Conservation (phyloP, 345 rosid genomes). For the Moricandia moricandioides region DNA sequence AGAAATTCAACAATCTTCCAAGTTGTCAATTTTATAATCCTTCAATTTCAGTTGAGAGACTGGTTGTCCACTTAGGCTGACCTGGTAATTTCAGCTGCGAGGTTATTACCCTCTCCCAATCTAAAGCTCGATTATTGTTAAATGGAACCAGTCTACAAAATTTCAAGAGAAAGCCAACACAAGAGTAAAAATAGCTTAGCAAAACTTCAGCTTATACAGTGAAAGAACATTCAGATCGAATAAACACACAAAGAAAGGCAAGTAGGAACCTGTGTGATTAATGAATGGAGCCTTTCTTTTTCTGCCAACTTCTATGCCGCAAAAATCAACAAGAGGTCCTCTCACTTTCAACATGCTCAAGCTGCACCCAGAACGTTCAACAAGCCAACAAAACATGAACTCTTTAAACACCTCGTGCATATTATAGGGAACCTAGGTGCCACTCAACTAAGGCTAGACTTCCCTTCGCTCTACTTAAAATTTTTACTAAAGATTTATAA, state of each 20-base stretch:
- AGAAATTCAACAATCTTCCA: neutral
- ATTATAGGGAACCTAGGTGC: neutral
- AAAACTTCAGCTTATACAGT: neutral
- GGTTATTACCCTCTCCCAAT: conserved; percentile 10
- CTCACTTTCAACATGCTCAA: conserved; percentile 1
- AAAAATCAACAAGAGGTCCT: conserved; percentile 1
- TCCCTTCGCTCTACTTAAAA: too few species aligned
- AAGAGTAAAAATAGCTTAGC: neutral
- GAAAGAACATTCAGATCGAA: neutral
- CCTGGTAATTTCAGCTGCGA: conserved; percentile 10
- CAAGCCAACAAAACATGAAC: neutral
- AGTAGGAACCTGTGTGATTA: neutral
- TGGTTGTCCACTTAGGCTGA: conserved; percentile 32
- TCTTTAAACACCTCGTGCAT: neutral
- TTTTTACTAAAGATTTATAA: too few species aligned
- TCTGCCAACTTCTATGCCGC: neutral
- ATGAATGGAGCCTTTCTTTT: neutral
- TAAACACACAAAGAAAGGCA: neutral
- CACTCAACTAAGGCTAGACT: too few species aligned
- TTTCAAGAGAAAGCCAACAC: conserved; percentile 10
- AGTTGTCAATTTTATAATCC: conserved; percentile 18
- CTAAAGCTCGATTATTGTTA: neutral
- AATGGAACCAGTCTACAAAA: neutral
- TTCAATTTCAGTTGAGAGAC: neutral
- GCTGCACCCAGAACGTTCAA: neutral